A percentile compares a stretch with the other conserved stretches of the same genome.
Evolutionary conservation across 169 alveolate genomes (phyloP).

Genomic region (Eimeria acervulina): DNA sequence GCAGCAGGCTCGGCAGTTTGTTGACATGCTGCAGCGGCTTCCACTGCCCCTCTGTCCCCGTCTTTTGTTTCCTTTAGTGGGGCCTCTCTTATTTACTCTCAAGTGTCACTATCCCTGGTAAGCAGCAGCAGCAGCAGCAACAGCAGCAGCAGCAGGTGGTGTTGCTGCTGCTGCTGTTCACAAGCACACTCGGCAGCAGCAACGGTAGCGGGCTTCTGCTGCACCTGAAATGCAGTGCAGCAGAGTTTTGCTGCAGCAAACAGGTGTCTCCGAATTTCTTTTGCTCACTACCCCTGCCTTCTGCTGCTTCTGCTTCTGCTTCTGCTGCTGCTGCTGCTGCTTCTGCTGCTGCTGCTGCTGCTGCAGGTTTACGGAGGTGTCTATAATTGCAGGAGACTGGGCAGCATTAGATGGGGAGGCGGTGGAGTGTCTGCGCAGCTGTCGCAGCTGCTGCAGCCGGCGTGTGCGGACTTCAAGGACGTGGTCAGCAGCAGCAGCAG

Average conservation of each 20-base stretch:
- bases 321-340: conserved; percentile 59
- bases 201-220: neutral
- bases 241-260: conserved; percentile 1
- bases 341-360: conserved; percentile 63
- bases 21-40: conserved; percentile 56
- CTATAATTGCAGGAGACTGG: conserved; percentile 54
- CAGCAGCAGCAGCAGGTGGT: neutral
- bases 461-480: neutral
- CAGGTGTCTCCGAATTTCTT: neutral
- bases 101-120: conserved; percentile 29
- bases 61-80: conserved; percentile 16
- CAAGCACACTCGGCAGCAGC: neutral
- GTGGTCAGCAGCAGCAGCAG: neutral
- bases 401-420: conserved; percentile 55
- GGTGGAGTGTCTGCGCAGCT: conserved; percentile 60
- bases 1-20: conserved; percentile 32
- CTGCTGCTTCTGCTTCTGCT: conserved; percentile 43
- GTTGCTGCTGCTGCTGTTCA: neutral
- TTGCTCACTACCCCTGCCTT: neutral
- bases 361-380: conserved; percentile 59
- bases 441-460: conserved; percentile 63
- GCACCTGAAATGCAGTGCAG: neutral
- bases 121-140: neutral
- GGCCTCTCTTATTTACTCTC: conserved; percentile 49
- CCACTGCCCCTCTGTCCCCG: conserved; percentile 68